Conservation (phyloP, 2,329 filamentous ascomycete species). For the Fonsecaea erecta region DNA sequence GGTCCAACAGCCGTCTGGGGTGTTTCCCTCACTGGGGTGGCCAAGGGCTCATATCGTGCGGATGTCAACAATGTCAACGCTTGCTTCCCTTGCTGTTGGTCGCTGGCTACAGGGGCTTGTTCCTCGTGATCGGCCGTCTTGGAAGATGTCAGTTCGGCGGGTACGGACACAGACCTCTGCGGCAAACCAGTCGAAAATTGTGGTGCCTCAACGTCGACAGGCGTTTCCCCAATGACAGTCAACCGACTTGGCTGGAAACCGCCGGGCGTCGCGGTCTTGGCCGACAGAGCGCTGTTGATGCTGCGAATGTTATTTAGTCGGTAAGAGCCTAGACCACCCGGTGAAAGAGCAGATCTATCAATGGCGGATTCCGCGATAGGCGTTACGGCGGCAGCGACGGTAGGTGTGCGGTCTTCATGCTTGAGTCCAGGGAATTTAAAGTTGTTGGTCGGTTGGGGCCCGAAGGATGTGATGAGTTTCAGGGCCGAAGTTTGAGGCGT, state of each 20-base stretch:
- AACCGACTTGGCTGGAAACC: conserved; percentile 63
- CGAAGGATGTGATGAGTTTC: conserved; percentile 91
- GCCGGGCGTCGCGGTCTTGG: conserved; percentile 65
- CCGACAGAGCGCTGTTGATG: conserved; percentile 71
- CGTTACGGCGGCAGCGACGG: conserved; percentile 76
- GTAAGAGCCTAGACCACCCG: conserved; percentile 66
- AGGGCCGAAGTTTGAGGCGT: conserved; percentile 81
- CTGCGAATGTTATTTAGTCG: conserved; percentile 64
- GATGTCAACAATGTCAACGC: conserved; percentile 50
- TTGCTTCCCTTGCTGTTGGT: conserved; percentile 41
- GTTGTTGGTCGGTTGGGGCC: conserved; percentile 53
- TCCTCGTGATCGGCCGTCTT: conserved; percentile 16
- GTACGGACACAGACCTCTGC: conserved; percentile 42
- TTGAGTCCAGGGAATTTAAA: conserved; percentile 66
- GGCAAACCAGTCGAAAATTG: conserved; percentile 41
- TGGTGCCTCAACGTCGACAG: conserved; percentile 56
- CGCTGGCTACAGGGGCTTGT: conserved; percentile 46
- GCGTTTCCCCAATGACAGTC: conserved; percentile 76
- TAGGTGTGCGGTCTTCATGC: conserved; percentile 69
- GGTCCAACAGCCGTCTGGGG: conserved; percentile 68
- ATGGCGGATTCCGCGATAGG: conserved; percentile 81
- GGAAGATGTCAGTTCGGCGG: conserved; percentile 35
- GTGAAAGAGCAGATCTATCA: conserved; percentile 65
- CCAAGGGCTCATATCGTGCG: conserved; percentile 51
- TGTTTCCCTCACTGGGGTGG: conserved; percentile 48